Evolutionary conservation across 257 asterid species (phyloP).

Genomic region (Cinchona pubescens): DNA sequence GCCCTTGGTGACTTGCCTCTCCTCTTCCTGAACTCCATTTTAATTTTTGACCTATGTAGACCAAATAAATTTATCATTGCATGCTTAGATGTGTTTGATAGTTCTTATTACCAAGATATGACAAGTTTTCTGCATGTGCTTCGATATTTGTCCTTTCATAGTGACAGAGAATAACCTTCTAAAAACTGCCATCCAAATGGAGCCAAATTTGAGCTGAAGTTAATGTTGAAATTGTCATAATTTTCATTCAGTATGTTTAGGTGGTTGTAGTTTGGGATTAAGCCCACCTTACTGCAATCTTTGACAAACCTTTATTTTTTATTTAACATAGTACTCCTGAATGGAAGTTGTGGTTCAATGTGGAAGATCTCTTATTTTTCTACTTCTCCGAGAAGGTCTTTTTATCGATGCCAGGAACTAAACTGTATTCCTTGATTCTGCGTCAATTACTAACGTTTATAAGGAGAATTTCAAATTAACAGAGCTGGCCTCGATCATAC

Average conservation of each 20-base stretch:
- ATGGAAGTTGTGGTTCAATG: not conserved
- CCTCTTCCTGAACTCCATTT: too few relatives aligned
- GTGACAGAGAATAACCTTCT: too few relatives aligned
- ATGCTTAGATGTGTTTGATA: too few relatives aligned
- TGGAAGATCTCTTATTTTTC: not conserved
- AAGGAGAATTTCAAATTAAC: too few relatives aligned
- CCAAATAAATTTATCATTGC: too few relatives aligned
- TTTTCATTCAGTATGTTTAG: not conserved
- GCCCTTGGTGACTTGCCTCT: too few relatives aligned
- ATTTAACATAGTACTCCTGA: slow-evolving; percentile 1
- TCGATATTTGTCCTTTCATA: not conserved
- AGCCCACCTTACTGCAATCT: not conserved
- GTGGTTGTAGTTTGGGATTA: not conserved
- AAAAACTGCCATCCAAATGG: too few relatives aligned
- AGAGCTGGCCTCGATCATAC: too few relatives aligned
- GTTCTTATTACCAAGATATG: not conserved
- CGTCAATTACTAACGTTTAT: not conserved
- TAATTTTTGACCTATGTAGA: too few relatives aligned
- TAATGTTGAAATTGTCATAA: not conserved
- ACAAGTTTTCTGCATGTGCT: not conserved
- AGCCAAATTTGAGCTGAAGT: not conserved
- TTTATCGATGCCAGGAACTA: not conserved
- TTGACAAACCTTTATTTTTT: slow-evolving; percentile 4
- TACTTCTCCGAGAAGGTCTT: not conserved
- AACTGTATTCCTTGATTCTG: not conserved